Conservation (phyloP, 257 asterid genomes). For the Solanum rostratum region DNA sequence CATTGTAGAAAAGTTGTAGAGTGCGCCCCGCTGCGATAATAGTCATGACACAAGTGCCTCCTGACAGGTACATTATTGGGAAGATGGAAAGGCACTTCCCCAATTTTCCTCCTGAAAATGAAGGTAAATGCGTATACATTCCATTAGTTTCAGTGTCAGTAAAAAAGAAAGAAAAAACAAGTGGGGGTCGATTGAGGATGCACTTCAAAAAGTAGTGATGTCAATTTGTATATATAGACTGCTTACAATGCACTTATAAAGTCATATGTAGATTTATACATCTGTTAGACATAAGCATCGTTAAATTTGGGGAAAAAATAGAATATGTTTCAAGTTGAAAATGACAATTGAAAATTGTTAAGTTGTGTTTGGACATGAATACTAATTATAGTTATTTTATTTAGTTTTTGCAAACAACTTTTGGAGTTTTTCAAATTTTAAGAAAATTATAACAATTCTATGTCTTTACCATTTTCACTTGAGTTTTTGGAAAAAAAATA, state of each 20-base stretch:
- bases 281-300: not conserved
- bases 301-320: not conserved
- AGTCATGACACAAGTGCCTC: conserved; percentile 43
- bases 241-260: not conserved
- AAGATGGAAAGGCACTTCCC: conserved; percentile 54
- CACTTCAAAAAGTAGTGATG: not conserved
- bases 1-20: conserved; percentile 21
- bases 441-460: no score
- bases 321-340: no score
- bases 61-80: conserved; percentile 60
- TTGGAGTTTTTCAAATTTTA: no score
- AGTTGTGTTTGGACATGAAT: no score
- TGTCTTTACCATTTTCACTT: no score
- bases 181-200: not conserved
- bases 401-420: no score
- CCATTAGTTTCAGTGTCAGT: not conserved
- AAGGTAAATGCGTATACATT: not conserved
- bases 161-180: not conserved
- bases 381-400: no score
- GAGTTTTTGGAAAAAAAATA: no score
- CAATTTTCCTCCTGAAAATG: conserved; percentile 31
- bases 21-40: conserved; percentile 45
- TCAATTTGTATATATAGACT: not conserved
- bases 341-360: no score
- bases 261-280: not conserved